Base-by-base conservation (phyloP, 129 eudicot genomes). In the Arctium minus region DNA sequence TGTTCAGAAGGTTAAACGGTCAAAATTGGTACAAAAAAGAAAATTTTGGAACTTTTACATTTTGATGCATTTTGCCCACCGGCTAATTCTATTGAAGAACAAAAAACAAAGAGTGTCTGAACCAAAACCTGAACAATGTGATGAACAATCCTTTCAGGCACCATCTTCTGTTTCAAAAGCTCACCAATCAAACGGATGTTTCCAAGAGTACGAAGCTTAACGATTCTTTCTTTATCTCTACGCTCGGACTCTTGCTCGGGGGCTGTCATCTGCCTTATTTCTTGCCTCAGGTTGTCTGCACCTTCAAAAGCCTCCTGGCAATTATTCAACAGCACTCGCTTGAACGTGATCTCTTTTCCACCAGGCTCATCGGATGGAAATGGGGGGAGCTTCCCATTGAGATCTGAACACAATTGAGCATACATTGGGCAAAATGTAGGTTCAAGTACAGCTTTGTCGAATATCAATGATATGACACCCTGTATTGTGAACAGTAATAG, bases 361-460 rank as follows among this genome's bases (percentile, higher is more conserved):
- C 90, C 99, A 77, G 94, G 91, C 72, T 91, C 92, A 38, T 95
- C 95, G 0, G 97, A 82, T 69, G 97, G 97, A 83, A 88, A 95
- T 44, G 93, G 87, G 81, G 96, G 94, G 37, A 95, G 94, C 81
- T 91, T 95, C 37, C 48, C 84, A 29, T 93, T 93, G 10, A 95
- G 93, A 89, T 93, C 93, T 6, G 91, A 95, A 75, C 99, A 95
- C 64, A 95, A 70, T 48, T 86, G 85, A 0, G 97, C 99, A 74
- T 93, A 95, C 99, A 93, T 94, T 6, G 94, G 97, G 90, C 97
- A 94, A 83, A 94, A 95, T 6, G 97, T 92, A n/a, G 99, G 97
- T 83, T 95, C 99, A 42, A 91, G 87, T n/a, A 95, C 92, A 40
- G 95, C 99, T 85, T 95, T 91, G 91, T 93, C 97, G 83, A 93